Conservation (phyloP, 371 early-diverging fungal genomes). For the Mucor plumbeus region DNA sequence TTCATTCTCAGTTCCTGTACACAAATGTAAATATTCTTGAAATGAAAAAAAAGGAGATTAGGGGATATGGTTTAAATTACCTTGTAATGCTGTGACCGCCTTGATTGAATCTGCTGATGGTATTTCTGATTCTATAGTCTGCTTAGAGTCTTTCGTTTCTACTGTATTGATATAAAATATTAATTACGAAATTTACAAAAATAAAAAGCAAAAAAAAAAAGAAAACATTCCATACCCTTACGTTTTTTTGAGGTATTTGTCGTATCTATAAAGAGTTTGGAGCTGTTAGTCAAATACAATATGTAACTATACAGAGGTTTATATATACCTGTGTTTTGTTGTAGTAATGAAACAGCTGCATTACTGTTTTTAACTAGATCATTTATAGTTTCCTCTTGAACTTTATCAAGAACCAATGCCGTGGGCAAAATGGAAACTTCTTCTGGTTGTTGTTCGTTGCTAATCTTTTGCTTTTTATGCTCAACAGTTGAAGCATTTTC, state of each 20-base stretch:
- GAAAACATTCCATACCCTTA: background rate
- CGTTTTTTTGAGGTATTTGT: background rate
- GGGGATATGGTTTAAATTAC: conserved; percentile 5
- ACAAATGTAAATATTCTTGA: background rate
- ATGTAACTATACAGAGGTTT: background rate
- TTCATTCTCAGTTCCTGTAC: background rate
- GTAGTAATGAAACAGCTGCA: background rate
- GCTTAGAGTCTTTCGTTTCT: background rate
- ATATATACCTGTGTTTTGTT: conserved; percentile 4
- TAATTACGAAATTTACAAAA: background rate
- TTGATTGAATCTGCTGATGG: conserved; percentile 19
- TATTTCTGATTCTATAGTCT: conserved; percentile 4
- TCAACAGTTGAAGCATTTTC: background rate
- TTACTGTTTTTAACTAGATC: conserved; percentile 13
- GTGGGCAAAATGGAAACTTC: background rate
- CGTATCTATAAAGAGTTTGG: background rate
- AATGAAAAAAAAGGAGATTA: background rate
- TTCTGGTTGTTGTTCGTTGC: conserved; percentile 6
- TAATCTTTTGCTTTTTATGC: conserved; percentile 19
- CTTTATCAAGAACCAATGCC: conserved; percentile 17
- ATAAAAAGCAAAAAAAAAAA: too few relatives aligned
- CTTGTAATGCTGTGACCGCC: conserved; percentile 15
- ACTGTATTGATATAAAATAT: background rate
- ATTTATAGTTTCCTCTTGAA: conserved; percentile 20
- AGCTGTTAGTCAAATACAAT: background rate